These are phyloP conservation scores for Naematelia aurantialba DNA, from an alignment of 768 basidiomycete genomes.

Conservation along the genomic window DNA sequence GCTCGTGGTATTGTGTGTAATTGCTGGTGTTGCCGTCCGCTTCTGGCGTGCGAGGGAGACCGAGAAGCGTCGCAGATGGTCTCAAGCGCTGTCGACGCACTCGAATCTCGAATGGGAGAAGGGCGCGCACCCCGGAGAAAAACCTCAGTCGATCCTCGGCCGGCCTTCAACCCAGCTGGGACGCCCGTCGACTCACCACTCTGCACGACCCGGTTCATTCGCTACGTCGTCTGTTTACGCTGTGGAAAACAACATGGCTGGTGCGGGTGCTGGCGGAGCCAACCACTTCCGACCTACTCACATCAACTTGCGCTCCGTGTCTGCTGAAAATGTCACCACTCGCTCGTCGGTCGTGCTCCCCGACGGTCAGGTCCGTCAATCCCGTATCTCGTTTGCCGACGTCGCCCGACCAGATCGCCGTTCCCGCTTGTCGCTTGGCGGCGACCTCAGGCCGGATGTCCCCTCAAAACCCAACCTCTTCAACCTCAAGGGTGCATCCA, in stretches of 20 bases:
- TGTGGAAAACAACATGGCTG: slow-evolving; percentile 48
- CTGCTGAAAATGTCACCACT: slow-evolving; percentile 32
- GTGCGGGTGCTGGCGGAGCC: slow-evolving; percentile 37
- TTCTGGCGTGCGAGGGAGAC: slow-evolving; percentile 45
- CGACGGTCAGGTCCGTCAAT: slow-evolving; percentile 35
- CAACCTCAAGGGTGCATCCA: slow-evolving; percentile 29
- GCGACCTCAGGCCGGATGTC: slow-evolving; percentile 40
- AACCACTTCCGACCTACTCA: slow-evolving; percentile 14
- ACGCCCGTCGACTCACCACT: slow-evolving; percentile 18
- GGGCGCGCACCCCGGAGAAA: slow-evolving; percentile 37
- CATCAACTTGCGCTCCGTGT: slow-evolving; percentile 25
- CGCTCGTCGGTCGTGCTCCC: slow-evolving; percentile 33
- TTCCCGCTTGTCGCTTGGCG: slow-evolving; percentile 49
- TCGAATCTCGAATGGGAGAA: slow-evolving; percentile 48
- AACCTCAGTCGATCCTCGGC: slow-evolving; percentile 36
- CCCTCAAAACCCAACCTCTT: slow-evolving; percentile 15
- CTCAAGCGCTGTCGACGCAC: slow-evolving; percentile 43
- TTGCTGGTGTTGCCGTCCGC: slow-evolving; percentile 39
- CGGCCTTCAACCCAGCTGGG: slow-evolving; percentile 26
- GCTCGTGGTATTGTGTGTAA: slow-evolving; percentile 32
- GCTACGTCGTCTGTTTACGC: slow-evolving; percentile 41
- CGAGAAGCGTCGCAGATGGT: slow-evolving; percentile 49
- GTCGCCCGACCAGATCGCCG: slow-evolving; percentile 38
- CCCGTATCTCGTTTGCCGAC: slow-evolving; percentile 49
- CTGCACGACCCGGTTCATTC: slow-evolving; percentile 11